A percentile compares a stretch with the other conserved stretches of the same genome.
Evolutionary conservation across 164 flowering plant species (phyloP).

Genomic region (Liriodendron chinense): DNA sequence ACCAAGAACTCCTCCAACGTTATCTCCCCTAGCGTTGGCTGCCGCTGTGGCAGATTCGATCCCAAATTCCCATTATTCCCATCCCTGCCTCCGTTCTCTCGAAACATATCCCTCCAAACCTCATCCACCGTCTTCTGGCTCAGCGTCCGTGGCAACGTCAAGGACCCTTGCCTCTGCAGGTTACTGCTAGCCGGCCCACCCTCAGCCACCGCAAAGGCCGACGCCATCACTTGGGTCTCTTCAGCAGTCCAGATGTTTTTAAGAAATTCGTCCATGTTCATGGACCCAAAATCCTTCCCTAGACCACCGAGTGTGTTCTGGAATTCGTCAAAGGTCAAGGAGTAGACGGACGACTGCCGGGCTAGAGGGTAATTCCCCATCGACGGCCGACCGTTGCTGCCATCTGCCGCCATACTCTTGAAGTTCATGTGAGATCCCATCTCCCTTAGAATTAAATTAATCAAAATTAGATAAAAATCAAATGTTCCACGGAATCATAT

Average conservation of each 20-base stretch:
- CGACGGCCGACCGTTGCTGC: slow-evolving; percentile 12
- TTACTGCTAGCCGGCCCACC: slow-evolving; percentile 10
- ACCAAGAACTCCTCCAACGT: slow-evolving; percentile 84
- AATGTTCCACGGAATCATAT: neutral
- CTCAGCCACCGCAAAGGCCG: slow-evolving; percentile 8
- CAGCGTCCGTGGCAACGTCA: slow-evolving; percentile 37
- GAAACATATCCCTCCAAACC: slow-evolving; percentile 69
- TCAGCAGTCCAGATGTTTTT: slow-evolving; percentile 56
- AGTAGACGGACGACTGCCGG: slow-evolving; percentile 67
- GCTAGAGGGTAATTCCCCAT: slow-evolving; percentile 37
- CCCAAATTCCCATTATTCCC: slow-evolving; percentile 12
- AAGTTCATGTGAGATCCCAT: slow-evolving; percentile 63
- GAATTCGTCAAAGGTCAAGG: slow-evolving; percentile 80
- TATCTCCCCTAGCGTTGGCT: slow-evolving; percentile 45
- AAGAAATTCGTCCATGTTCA: slow-evolving; percentile 73
- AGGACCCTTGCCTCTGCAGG: slow-evolving; percentile 32
- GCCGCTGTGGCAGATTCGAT: slow-evolving; percentile 26
- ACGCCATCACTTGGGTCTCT: slow-evolving; percentile 33
- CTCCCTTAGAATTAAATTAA: slow-evolving; percentile 3
- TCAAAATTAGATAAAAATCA: neutral
- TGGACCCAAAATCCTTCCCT: slow-evolving; percentile 56
- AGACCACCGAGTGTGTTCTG: slow-evolving; percentile 62
- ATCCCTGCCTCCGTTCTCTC: slow-evolving; percentile 23
- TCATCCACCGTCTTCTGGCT: slow-evolving; percentile 62
- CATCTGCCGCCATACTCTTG: slow-evolving; percentile 34